phyloP scores from a whole-genome alignment of 306 rosid species.

The Cicer bijugum region DNA sequence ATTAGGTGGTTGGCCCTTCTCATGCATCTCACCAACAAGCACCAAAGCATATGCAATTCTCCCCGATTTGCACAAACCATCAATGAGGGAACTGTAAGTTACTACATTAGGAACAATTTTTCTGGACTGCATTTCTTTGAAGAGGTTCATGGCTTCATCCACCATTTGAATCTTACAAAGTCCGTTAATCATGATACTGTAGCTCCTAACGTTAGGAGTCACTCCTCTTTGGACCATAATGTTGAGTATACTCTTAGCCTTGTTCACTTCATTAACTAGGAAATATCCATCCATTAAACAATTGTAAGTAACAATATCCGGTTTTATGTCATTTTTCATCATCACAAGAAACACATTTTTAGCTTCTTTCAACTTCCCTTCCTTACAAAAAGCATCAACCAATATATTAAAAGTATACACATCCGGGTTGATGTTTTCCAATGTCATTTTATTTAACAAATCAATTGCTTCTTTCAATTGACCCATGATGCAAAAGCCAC shows the following conservation, averaged over 20 bases:
- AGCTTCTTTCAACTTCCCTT: background rate
- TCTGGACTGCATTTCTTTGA: background rate
- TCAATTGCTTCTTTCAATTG: background rate
- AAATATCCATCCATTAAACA: slow-evolving; percentile 13
- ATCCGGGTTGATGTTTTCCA: background rate
- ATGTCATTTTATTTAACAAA: background rate
- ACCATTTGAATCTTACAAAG: slow-evolving; percentile 8
- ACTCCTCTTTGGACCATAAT: background rate
- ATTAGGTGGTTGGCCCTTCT: background rate
- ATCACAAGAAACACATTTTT: background rate
- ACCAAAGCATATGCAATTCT: background rate
- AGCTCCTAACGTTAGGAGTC: background rate
- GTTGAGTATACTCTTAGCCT: background rate
- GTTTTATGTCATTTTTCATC: background rate
- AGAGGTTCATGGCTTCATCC: background rate
- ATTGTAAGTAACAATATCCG: background rate
- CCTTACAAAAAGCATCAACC: slow-evolving; percentile 19
- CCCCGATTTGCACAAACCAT: slow-evolving; percentile 9
- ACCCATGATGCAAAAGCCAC: background rate
- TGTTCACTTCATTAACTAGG: background rate
- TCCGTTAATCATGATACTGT: background rate
- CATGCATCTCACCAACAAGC: background rate
- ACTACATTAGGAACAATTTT: background rate
- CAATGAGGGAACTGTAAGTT: background rate
- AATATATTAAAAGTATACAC: background rate